Evolutionary conservation across 2,329 filamentous ascomycete genomes (phyloP).

Genomic region (Fusarium xylarioides): DNA sequence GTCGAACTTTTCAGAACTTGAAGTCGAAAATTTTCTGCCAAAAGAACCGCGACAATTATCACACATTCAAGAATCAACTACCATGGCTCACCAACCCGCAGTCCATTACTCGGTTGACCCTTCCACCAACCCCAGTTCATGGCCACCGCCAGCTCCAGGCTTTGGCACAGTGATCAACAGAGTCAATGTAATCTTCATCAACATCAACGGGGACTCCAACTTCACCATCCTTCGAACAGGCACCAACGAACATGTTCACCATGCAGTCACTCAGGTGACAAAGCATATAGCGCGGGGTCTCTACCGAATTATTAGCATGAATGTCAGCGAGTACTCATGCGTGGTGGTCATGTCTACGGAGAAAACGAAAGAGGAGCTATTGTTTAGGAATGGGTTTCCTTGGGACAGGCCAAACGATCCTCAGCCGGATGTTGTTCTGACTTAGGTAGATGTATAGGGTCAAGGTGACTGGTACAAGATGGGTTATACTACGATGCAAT

Average conservation of each 20-base stretch:
- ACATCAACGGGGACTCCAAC: background rate
- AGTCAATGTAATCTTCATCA: background rate
- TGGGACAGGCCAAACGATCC: background rate
- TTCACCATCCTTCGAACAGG: background rate
- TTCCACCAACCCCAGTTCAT: background rate
- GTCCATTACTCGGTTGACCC: background rate
- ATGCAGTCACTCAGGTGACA: background rate
- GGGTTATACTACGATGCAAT: accelerated
- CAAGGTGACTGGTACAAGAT: accelerated
- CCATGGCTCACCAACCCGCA: background rate
- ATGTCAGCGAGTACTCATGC: background rate
- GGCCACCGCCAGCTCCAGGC: background rate
- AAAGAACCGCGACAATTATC: background rate
- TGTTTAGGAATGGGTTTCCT: background rate
- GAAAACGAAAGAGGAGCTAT: background rate
- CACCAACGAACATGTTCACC: background rate
- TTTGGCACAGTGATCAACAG: background rate
- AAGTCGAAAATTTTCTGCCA: background rate
- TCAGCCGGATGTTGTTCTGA: background rate
- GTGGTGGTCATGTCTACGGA: background rate
- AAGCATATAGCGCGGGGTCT: background rate
- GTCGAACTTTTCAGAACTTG: background rate
- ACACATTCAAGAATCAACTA: no score
- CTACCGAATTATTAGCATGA: background rate
- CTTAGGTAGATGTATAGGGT: background rate